Evolutionary conservation across 2,329 filamentous ascomycete genomes (phyloP), one percentile per base, ranked within the genome.

Genomic region (Calonectria fujianensis): DNA sequence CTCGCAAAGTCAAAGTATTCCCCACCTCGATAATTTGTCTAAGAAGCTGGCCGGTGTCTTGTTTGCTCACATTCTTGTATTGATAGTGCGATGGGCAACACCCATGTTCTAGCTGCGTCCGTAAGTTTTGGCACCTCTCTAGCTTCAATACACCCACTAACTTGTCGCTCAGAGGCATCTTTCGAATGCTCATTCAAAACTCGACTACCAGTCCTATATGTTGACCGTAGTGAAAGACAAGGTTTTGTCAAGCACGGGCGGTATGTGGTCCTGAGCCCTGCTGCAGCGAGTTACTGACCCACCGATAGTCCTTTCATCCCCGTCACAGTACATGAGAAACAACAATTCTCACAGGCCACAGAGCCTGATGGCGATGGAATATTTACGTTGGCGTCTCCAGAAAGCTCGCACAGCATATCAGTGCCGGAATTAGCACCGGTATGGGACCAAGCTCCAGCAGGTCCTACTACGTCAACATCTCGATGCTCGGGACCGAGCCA

Each of bases 1-100:
- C 64, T 7, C 72, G 72, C 16, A 74, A 74, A 37, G 72, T 74
- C 52, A 74, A 74, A 54, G 72, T 74, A n/a, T 27, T 39, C 14
- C 3, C 5, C 18, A 35, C 45, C 45, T 48, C 13, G 3, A 14
- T 64, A 14, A 7, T 27, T 37, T 32, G 2, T 18, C 24, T 57
- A 11, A 16, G 8, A 37, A 13, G 1, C n/a, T 29, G 1, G 14
- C 27, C 18, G 14, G 20, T 27, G 14, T 32, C 18, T n/a, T 31
- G 18, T 29, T 18, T 20, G n/a, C 31, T 48, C 16, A 70, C 31
- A 11, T 6, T 14, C 2, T 3, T 45, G 3, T 31, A 16, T 50
- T 24, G 45, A 35, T 18, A 74, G 72, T 74, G 72, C 13, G 63
- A 74, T 59, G 72, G 72, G 2, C 61, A 48, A 7, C 39, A 68